Evolutionary conservation across 2,329 filamentous ascomycete genomes (phyloP), one percentile per base, ranked within the genome.

Genomic region (Trichoderma sp.): DNA sequence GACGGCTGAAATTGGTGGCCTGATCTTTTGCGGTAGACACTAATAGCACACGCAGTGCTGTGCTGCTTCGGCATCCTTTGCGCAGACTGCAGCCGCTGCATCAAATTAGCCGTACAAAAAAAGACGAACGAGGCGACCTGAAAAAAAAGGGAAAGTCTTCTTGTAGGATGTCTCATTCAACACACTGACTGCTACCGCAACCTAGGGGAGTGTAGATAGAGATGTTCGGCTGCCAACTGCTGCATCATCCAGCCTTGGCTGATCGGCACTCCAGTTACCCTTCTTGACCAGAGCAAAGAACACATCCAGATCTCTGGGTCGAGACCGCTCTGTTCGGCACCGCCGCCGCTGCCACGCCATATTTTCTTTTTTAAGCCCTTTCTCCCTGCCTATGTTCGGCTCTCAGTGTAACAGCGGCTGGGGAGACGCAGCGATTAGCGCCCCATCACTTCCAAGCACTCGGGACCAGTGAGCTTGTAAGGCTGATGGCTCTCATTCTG

Each of bases 391-490:
- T 65, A 57, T 57, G 62, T 70, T 71, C 39, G 66, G 60, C 47
- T 60, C 39, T 39, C 60, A 62, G 58, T 65, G 60, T 60, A 68
- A 65, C 71, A 64, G 58, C 60, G 66, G 71, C 71, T 60, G 71
- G 34, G 58, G 51, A 70, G 71, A 61, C 21, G 62, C 53, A 34
- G 66, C 60, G 47, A 72, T 61, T 71, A 72, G 71, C 64, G 71
- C 71, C 67, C 64, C 67, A 61, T 72, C 71, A 65, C 71, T 71
- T 61, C 71, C 71, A 72, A 70, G 60, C 66, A 56, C 71, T 70
- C 71, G 71, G 71, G 71, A 72, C 67, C 15, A n/a, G 47, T 58
- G 53, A 21, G n/a, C 57, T 60, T 60, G 57, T 72, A 72, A 72
- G 71, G 71, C 71, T 72, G 71, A 72, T 70, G 36, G 64, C 47